Percentiles rank a stretch among this genome's conserved stretches.
These are phyloP conservation scores for Neurospora sp. DNA, from an alignment of 495 filamentous ascomycete genomes.

Conservation along the genomic window DNA sequence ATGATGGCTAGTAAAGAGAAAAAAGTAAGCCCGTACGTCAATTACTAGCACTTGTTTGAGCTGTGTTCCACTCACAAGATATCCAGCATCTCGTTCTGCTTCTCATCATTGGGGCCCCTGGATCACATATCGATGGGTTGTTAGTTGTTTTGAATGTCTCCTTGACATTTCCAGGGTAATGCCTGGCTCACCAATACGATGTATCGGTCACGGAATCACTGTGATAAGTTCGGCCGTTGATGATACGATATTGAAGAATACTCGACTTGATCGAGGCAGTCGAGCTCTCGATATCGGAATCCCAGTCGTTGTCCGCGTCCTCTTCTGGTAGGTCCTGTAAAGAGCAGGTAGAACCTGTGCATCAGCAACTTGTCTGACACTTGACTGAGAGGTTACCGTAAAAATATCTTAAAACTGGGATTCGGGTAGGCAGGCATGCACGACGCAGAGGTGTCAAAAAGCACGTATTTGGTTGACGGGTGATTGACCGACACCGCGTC, in stretches of 20 bases:
- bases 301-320: constrained; percentile 19
- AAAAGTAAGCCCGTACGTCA: background rate
- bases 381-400: background rate
- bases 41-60: background rate
- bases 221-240: constrained; percentile 32
- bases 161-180: background rate
- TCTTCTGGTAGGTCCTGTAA: background rate
- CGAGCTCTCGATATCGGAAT: constrained; percentile 27
- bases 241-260: constrained; percentile 33
- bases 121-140: background rate
- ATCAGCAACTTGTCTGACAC: background rate
- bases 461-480: no score
- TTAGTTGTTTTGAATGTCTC: background rate
- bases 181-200: constrained; percentile 20
- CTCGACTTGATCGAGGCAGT: constrained; percentile 36
- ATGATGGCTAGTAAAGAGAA: constrained; percentile 21
- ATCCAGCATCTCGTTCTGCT: constrained; percentile 30
- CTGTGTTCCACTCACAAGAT: constrained; percentile 20
- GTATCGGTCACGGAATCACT: constrained; percentile 16
- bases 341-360: background rate
- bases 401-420: no score
- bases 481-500: no score
- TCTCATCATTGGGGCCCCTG: constrained; percentile 26
- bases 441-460: no score
- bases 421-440: no score